Percentiles rank a stretch among this genome's conserved stretches.
phyloP scores from a whole-genome alignment of 805 yeast species.

The Helenozyma baotianmanensis region DNA sequence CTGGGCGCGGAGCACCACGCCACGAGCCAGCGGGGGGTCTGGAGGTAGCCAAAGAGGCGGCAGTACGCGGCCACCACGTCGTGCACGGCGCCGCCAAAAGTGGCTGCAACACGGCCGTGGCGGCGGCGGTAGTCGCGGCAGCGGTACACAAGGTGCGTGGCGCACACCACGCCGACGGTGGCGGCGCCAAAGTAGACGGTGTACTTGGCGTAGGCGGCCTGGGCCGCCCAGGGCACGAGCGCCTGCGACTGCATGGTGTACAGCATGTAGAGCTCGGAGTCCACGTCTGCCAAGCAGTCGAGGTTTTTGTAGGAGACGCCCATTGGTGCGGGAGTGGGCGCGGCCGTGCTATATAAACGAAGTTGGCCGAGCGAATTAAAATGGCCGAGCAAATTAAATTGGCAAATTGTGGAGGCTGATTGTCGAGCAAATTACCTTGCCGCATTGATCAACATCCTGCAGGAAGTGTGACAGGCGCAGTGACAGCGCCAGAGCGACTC shows the following conservation, averaged over 20 bases:
- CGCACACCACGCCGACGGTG: slow-evolving; percentile 25
- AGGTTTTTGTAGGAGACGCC: slow-evolving; percentile 28
- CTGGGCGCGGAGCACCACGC: slow-evolving; percentile 22
- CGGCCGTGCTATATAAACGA: too few relatives aligned
- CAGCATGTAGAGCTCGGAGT: slow-evolving; percentile 17
- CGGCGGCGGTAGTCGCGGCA: slow-evolving; percentile 17
- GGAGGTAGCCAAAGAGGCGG: slow-evolving; percentile 32
- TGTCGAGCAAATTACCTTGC: too few relatives aligned
- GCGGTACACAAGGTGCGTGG: slow-evolving; percentile 30
- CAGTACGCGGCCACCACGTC: slow-evolving; percentile 30
- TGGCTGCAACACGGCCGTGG: not conserved
- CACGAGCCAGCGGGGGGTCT: slow-evolving; percentile 6
- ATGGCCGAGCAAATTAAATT: too few relatives aligned
- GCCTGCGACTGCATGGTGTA: slow-evolving; percentile 25
- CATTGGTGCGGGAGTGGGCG: too few relatives aligned
- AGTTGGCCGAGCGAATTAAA: too few relatives aligned
- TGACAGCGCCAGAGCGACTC: too few relatives aligned
- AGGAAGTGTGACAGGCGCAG: too few relatives aligned
- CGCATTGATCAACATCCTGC: too few relatives aligned
- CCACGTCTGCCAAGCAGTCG: slow-evolving; percentile 35
- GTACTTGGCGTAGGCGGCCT: slow-evolving; percentile 31
- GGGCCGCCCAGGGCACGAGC: slow-evolving; percentile 23
- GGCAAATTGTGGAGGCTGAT: too few relatives aligned
- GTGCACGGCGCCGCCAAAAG: slow-evolving; percentile 14
- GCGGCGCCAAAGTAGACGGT: slow-evolving; percentile 39